Base-by-base conservation (phyloP, 192 early-diverging fungal genomes). In the Coemansia reversa region DNA sequence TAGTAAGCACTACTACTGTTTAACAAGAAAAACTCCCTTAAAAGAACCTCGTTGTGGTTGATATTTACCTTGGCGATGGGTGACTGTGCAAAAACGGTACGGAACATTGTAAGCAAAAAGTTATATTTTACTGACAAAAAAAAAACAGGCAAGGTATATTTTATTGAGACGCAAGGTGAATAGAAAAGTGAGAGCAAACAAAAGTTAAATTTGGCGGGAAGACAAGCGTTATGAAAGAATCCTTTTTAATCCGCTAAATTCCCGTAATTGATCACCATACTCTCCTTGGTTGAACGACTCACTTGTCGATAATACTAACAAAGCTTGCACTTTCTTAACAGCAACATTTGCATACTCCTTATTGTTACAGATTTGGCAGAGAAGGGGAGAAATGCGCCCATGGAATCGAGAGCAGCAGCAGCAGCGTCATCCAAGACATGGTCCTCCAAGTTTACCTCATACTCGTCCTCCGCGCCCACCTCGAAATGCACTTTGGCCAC, bases 21-120 rank as follows among this genome's bases (percentile, higher is more conserved):
- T 27, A 1, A 5, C 33, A 35, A 12, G 33, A 35, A 35, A 35
- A 35, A 3, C 7, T 7, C 30, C 30, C 30, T 32, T 32, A 3
- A 32, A 7, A 32, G 7, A 32, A 32, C 30, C 30, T 5, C 7
- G 47, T 19, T 27, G 5, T 29, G 24, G 19, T 27, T 49, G 28
- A 33, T 35, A 50, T 19, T 8, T 73, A 80, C 77, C 68, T 70
- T 74, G 51, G 60, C 53, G 45, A 47, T 51, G 22, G 24, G 12
- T 35, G 62, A 30, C 11, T 72, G 72, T 33, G 72, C 27, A 23
- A 80, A 54, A 24, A 51, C 22, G 3, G 65, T 28, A 22, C 68
- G 66, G 58, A 74, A 71, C 77, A 80, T 80, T 62, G 51, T 42
- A 35, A 30, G 32, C 42, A 55, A 35, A 35, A 12, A 12, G 1